Percentiles rank a stretch among this genome's conserved stretches.
These are phyloP conservation scores for Brettanomyces bruxellensis DNA, from an alignment of 805 yeast genomes.

Conservation along the genomic window DNA sequence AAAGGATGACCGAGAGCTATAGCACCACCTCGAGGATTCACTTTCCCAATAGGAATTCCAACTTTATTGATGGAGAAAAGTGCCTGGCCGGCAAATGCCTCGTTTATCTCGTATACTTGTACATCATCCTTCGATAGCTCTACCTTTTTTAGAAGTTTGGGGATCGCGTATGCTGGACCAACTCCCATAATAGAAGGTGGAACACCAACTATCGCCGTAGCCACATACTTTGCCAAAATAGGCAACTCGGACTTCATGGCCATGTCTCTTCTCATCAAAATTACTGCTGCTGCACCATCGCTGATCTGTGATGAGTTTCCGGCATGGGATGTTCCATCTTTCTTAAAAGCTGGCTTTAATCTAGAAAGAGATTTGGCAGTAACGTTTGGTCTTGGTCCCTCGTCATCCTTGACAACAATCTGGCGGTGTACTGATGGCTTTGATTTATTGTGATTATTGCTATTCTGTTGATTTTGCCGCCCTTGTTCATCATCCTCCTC, in stretches of 20 bases:
- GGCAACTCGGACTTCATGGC: slow-evolving; percentile 70
- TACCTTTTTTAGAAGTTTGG: slow-evolving; percentile 48
- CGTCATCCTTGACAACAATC: slow-evolving; percentile 29
- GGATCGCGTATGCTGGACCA: slow-evolving; percentile 96
- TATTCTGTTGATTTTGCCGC: no score
- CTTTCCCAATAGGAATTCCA: slow-evolving; percentile 59
- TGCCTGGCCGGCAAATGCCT: slow-evolving; percentile 96
- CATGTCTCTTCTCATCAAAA: slow-evolving; percentile 75
- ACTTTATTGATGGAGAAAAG: slow-evolving; percentile 60
- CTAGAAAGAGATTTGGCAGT: slow-evolving; percentile 68
- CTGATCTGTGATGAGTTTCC: slow-evolving; percentile 95
- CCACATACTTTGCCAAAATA: slow-evolving; percentile 71
- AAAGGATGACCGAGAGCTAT: slow-evolving; percentile 94
- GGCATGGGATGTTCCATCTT: slow-evolving; percentile 83
- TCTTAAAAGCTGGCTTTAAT: slow-evolving; percentile 79
- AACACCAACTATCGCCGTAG: slow-evolving; percentile 78
- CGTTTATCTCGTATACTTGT: slow-evolving; percentile 79
- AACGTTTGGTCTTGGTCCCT: slow-evolving; percentile 85
- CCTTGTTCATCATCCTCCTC: slow-evolving; percentile 1
- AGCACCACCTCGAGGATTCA: slow-evolving; percentile 94
- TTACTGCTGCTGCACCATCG: slow-evolving; percentile 91
- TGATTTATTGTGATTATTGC: no score
- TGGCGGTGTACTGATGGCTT: no score
- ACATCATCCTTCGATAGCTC: slow-evolving; percentile 52
- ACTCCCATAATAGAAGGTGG: slow-evolving; percentile 98